These are phyloP conservation scores for Aspergillus haitiensis DNA, from an alignment of 495 filamentous ascomycete species.

Conservation along the genomic window DNA sequence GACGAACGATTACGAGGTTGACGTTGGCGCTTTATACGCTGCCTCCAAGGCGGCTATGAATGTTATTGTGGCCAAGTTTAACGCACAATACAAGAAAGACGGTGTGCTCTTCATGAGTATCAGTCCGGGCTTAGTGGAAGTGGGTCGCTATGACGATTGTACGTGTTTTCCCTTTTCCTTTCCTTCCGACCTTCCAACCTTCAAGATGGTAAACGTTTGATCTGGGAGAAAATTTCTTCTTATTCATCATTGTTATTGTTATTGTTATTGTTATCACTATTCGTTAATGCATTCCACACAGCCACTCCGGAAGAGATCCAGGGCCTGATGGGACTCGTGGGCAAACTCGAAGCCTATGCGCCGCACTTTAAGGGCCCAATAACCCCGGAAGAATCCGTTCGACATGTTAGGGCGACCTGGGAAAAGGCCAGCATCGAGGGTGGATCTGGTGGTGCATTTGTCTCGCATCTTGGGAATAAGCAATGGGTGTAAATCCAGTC, in stretches of 20 bases:
- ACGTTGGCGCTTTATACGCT: slow-evolving; percentile 32
- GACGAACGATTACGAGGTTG: slow-evolving; percentile 32
- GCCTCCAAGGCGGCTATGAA: slow-evolving; percentile 49
- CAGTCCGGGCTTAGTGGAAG: slow-evolving; percentile 49
- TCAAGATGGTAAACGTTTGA: no score
- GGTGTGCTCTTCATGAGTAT: slow-evolving; percentile 54
- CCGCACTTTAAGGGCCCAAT: slow-evolving; percentile 52
- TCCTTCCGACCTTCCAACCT: not conserved
- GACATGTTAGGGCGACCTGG: slow-evolving; percentile 34
- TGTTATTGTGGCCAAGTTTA: slow-evolving; percentile 46
- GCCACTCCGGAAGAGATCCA: slow-evolving; percentile 40
- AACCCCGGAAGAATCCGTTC: slow-evolving; percentile 45
- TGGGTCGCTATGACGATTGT: slow-evolving; percentile 29
- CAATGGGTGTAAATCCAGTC: slow-evolving; percentile 38
- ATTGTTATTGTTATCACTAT: no score
- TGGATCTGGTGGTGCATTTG: slow-evolving; percentile 51
- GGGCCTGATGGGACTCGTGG: slow-evolving; percentile 26
- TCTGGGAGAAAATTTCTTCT: no score
- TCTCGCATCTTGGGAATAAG: slow-evolving; percentile 57
- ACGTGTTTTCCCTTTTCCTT: slow-evolving; percentile 1
- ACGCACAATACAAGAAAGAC: slow-evolving; percentile 50
- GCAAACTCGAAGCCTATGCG: slow-evolving; percentile 42
- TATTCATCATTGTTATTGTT: not conserved
- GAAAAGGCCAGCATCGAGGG: slow-evolving; percentile 49
- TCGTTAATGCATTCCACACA: slow-evolving; percentile 18